These are phyloP conservation scores for Hyparrhenia diplandra DNA, from an alignment of 176 grass and related monocot species.

Conservation along the genomic window DNA sequence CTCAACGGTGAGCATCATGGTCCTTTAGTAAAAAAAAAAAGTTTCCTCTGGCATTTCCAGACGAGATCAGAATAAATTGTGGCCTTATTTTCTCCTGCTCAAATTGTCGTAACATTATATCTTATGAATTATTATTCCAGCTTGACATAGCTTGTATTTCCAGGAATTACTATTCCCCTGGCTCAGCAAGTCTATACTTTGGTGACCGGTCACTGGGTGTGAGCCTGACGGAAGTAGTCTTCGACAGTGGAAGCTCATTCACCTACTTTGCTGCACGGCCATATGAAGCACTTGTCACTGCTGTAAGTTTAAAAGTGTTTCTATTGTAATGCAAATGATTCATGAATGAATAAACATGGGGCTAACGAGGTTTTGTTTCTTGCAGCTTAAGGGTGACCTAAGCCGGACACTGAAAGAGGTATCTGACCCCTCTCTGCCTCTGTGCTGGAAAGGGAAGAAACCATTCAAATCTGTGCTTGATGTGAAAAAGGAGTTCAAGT, in stretches of 20 bases:
- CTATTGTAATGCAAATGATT: background rate
- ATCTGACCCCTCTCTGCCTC: conserved; percentile 61
- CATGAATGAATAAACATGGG: background rate
- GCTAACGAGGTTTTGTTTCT: conserved; percentile 20
- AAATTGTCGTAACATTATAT: background rate
- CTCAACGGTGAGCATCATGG: conserved; percentile 37
- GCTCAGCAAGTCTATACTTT: conserved; percentile 70
- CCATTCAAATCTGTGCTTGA: conserved; percentile 81
- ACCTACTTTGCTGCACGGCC: conserved; percentile 81
- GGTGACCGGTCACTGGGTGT: conserved; percentile 43
- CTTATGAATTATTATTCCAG: conserved; percentile 57
- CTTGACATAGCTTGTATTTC: conserved; percentile 10
- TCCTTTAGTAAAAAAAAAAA: background rate
- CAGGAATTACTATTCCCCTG: conserved; percentile 96
- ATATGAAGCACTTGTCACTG: conserved; percentile 70
- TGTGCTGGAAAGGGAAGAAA: conserved; percentile 92
- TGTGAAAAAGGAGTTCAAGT: conserved; percentile 82
- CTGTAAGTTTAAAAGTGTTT: conserved; percentile 39
- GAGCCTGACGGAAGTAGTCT: conserved; percentile 70
- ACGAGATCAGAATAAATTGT: background rate
- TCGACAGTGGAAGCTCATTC: conserved; percentile 93
- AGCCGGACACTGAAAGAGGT: conserved; percentile 58
- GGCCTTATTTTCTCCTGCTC: background rate
- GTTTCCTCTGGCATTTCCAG: no score
- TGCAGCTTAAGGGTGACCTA: conserved; percentile 67